Evolutionary conservation across 2,329 filamentous ascomycete genomes (phyloP).

Genomic region (Aspergillus tubingensis): DNA sequence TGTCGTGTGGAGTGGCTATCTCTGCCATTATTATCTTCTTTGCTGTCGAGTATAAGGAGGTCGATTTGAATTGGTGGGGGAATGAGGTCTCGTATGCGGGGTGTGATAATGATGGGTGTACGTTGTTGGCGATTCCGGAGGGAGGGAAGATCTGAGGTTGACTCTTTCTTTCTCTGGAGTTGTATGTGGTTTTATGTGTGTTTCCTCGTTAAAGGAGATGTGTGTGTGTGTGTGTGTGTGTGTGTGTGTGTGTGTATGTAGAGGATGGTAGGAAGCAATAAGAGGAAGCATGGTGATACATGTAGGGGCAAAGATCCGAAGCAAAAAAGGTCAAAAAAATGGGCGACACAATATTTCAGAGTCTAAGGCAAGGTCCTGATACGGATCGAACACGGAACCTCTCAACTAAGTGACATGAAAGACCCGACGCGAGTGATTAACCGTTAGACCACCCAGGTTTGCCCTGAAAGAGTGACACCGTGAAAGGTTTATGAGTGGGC

Average conservation of each 20-base stretch:
- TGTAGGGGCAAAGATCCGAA: no score
- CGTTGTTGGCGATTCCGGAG: neutral
- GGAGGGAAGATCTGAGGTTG: neutral
- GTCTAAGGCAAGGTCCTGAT: no score
- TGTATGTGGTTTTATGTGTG: neutral
- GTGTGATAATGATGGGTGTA: neutral
- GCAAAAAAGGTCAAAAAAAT: no score
- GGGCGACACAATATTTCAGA: no score
- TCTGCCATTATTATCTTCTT: conserved; percentile 4
- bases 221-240: neutral
- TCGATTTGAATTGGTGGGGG: neutral
- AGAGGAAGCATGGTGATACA: no score
- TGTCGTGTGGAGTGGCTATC: conserved; percentile 5
- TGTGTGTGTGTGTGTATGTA: neutral
- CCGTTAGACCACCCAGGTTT: neutral
- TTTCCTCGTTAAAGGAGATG: no score
- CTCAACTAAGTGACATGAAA: no score
- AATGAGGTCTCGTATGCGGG: neutral
- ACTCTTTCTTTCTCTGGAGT: neutral
- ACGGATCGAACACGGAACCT: no score
- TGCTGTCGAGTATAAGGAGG: conserved; percentile 1
- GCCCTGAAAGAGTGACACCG: neutral
- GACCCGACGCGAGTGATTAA: no score
- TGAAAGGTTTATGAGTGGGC: no score
- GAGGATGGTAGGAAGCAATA: neutral